Evolutionary conservation across 2,329 filamentous ascomycete species (phyloP).

Genomic region (Claviceps maximensis): DNA sequence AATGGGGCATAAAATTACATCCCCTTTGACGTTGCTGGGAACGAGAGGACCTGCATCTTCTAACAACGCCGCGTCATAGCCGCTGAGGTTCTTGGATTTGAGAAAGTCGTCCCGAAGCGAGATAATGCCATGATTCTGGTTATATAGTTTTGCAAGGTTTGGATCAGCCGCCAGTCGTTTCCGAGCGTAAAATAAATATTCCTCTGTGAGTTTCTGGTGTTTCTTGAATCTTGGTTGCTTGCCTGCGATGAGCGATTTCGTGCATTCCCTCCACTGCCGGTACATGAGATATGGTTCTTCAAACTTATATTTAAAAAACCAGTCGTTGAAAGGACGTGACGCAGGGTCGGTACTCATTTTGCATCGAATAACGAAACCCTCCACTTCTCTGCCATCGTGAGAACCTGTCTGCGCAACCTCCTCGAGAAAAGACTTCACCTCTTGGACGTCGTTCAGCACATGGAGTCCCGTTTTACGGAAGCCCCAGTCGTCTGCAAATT

Average conservation of each 20-base stretch:
- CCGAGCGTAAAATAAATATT: constrained; percentile 75
- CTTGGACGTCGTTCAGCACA: constrained; percentile 57
- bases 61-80: constrained; percentile 72
- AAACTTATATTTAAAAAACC: constrained; percentile 99
- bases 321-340: constrained; percentile 57
- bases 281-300: constrained; percentile 99
- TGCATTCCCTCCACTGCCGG: constrained; percentile 95
- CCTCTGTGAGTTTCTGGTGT: constrained; percentile 77
- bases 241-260: constrained; percentile 71
- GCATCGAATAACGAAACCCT: constrained; percentile 94
- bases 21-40: constrained; percentile 42
- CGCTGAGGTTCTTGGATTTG: constrained; percentile 68
- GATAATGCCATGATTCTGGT: constrained; percentile 90
- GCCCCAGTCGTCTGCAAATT: constrained; percentile 84
- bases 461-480: constrained; percentile 81
- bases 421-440: constrained; percentile 72
- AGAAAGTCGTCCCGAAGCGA: constrained; percentile 79
- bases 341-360: constrained; percentile 45
- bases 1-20: constrained; percentile 78
- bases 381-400: constrained; percentile 82
- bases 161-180: constrained; percentile 58
- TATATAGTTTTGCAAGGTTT: constrained; percentile 57
- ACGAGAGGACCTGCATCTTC: constrained; percentile 39
- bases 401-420: constrained; percentile 75
- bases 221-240: constrained; percentile 69